Evolutionary conservation across 169 alveolate genomes (phyloP), one percentile per base, ranked within the genome.

Genomic region (Babesia bovis): DNA sequence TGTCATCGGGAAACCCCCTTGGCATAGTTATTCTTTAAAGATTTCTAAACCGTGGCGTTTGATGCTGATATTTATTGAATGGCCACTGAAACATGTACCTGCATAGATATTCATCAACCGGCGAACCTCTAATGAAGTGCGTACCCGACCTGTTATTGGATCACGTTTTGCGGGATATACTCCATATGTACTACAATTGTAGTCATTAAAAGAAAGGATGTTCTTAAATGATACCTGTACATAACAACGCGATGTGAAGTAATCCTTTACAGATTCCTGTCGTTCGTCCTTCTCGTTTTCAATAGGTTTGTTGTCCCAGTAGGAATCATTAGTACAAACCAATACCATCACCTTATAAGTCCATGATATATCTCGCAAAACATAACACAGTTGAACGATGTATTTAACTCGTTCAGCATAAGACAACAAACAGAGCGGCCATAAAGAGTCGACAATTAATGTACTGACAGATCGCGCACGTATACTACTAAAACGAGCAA

Each of bases 361-460:
- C 77, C 81, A 78, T 12, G 87, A 55, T 17, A 78, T 78, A 28
- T 57, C 63, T 6, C 82, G 58, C 57, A 78, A 50, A 15, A 52
- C 38, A 13, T 41, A 28, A 49, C 67, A 78, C n/a, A 78, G 50
- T 2, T 57, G 44, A 57, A 26, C 9, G 47, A 78, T 25, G 65
- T 41, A 78, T 26, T 28, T n/a, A 44, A 33, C 66, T 28, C 32
- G 66, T 38, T 49, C 65, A 19, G 10, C 3, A 15, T 19, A 4
- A 25, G 50, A 70, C 65, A 78, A 41, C 25, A 65, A 56, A 13
- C 52, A 51, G 1, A 78, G 23, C 15, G 70, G 66, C 87, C 87
- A 78, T 19, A 78, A 81, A 15, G 87, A 78, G 49, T 78, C 87
- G 9, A 78, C 40, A 15, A 78, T 50, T 33, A 78, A 23, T 36